Base-by-base conservation (phyloP, 2,329 filamentous ascomycete genomes). In the Epichloe aotearoae region DNA sequence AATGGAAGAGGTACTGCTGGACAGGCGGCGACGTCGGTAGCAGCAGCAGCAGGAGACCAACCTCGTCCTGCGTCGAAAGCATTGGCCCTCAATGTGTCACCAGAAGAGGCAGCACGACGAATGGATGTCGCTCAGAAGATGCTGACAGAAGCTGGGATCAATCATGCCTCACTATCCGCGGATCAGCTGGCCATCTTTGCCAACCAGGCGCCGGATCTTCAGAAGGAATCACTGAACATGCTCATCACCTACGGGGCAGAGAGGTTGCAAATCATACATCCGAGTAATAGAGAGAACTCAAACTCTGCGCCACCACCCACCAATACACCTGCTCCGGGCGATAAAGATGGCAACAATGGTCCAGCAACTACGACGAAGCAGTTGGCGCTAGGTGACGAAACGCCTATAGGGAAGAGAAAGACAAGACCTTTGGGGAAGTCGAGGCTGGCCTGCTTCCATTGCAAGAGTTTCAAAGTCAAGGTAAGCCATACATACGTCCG, bases 101-200 rank as follows among this genome's bases (percentile, higher is more conserved):
- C 71, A 2, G 70, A 66, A 12, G 76, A 80, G 58, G 70, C 72
- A 14, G 67, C 69, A n/a, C 70, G 76, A 23, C 69, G 77, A 39
- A 67, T 67, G 45, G 70, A 75, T 10, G 66, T 67, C 7, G 76
- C 78, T 6, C 66, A 68, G n/a, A 64, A 66, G 23, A 65, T 79
- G 33, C 68, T 81, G 5, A 62, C 45, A 2, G 66, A 68, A 2
- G 69, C 64, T n/a, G 69, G 67, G 4, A 69, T 81, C n/a, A 71
- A 77, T 38, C 76, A 75, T 1, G 63, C 66, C 2, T 74, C 75
- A 0, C 64, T 81, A 10, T 76, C 74, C 0, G 54, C 62, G 4
- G 77, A 80, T 44, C 77, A 81, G 57, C 78, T 81, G 53, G 73
- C 66, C 55, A 81, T 80, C 15, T 79, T 82, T 55, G 69, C 77